Evolutionary conservation across 192 early-diverging fungal species (phyloP), one percentile per base, ranked within the genome.

Genomic region (Rhizophagus prolifer): DNA sequence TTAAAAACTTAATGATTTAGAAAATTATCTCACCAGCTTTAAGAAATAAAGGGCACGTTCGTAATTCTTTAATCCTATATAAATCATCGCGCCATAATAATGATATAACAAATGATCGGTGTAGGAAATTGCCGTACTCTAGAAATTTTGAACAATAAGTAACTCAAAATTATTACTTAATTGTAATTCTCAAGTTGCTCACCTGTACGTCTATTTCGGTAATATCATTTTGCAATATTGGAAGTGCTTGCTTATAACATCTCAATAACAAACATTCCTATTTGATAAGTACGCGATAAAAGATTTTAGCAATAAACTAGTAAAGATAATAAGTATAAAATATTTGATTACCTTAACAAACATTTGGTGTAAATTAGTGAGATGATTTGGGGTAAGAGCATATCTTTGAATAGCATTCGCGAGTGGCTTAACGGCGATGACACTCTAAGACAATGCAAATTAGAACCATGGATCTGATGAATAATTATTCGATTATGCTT

Each of bases 21-120:
- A 1, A n/a, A 14, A 26, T 16, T 10, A 13, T 63, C 80, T 81
- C 81, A 87, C 86, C 84, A 90, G 25, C 31, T 74, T 80, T 64
- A 93, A 88, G 36, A 89, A 88, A 30, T 89, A 84, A 4, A 90
- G 77, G 13, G 94, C 92, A 30, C 85, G 79, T 19, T 87, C 86
- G 81, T 84, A 92, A 4, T 85, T 75, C 71, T 93, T 93, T 75
- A 89, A 83, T 23, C 86, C 90, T 28, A 89, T 85, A 72, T 87
- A 91, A n/a, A 93, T 70, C 81, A 94, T 88, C 19, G 87, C 91
- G 66, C 90, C 92, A 78, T 95, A 94, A 80, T 95, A 95, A 70
- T 92, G 84, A 83, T 94, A 93, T 28, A 91, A 81, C 14, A 94
- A 78, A 81, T 89, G 91, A 72, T 89, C 83, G 50, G 62, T 78